Evolutionary conservation across 2,329 filamentous ascomycete genomes (phyloP).

Genomic region (Graphilbum sp.): DNA sequence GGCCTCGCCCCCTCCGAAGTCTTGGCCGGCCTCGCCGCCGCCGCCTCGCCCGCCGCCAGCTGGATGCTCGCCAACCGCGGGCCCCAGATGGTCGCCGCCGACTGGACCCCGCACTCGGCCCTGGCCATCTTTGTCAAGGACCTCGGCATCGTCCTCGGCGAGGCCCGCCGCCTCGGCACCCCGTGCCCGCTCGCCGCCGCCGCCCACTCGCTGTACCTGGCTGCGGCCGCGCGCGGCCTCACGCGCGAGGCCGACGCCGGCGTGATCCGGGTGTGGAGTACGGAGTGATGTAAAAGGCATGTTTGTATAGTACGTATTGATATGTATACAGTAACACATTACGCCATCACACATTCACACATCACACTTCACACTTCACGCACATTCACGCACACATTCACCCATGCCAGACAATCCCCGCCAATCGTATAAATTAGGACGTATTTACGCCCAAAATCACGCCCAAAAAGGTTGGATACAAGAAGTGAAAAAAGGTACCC

Average conservation of each 20-base stretch:
- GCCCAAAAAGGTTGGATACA: no score
- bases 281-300: no score
- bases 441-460: no score
- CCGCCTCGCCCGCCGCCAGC: conserved; percentile 19
- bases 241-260: conserved; percentile 19
- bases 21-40: conserved; percentile 22
- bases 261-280: conserved; percentile 19
- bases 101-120: conserved; percentile 14
- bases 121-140: conserved; percentile 20
- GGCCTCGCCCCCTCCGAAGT: conserved; percentile 35
- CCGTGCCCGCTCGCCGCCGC: conserved; percentile 15
- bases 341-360: no score
- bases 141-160: conserved; percentile 17
- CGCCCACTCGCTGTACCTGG: conserved; percentile 17
- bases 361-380: no score
- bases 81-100: conserved; percentile 19
- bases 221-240: conserved; percentile 16
- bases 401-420: no score
- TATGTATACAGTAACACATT: no score
- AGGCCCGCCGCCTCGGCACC: conserved; percentile 15
- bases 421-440: no score
- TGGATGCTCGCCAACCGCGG: conserved; percentile 21
- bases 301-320: no score
- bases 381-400: no score
- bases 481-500: no score